Conservation (phyloP, 2,329 filamentous ascomycete species). For the Penicillium sp. region DNA sequence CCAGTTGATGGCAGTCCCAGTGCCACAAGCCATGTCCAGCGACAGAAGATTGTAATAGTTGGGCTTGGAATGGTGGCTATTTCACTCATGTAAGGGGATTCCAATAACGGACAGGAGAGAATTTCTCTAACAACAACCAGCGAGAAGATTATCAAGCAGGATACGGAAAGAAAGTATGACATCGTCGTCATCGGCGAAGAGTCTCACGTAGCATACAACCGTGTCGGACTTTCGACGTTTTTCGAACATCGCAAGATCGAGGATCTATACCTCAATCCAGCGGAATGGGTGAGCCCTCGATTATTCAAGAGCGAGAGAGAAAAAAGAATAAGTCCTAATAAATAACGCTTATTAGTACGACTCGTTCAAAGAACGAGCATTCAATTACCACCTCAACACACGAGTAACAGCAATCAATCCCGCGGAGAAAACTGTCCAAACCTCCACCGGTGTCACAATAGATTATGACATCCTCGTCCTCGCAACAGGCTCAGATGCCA, state of each 20-base stretch:
- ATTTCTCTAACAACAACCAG: constrained; percentile 44
- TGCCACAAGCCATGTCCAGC: constrained; percentile 9
- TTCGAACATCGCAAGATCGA: constrained; percentile 83
- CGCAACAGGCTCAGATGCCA: constrained; percentile 80
- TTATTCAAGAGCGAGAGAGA: background rate
- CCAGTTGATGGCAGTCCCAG: constrained; percentile 21
- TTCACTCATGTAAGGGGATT: constrained; percentile 71
- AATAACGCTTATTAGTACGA: constrained; percentile 54
- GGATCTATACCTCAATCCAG: constrained; percentile 81
- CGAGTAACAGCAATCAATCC: constrained; percentile 66
- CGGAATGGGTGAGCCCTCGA: constrained; percentile 65
- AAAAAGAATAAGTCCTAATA: background rate
- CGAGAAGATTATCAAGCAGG: constrained; percentile 84
- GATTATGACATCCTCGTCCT: constrained; percentile 78
- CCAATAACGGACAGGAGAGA: constrained; percentile 19
- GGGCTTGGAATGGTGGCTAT: constrained; percentile 91
- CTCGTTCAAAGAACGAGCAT: constrained; percentile 61
- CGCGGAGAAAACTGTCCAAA: constrained; percentile 63
- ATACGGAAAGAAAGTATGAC: constrained; percentile 73
- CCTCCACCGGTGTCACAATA: constrained; percentile 66
- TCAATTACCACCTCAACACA: constrained; percentile 74
- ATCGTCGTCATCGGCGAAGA: constrained; percentile 87
- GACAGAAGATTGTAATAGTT: constrained; percentile 73
- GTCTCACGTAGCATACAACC: constrained; percentile 82
- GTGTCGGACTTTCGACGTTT: constrained; percentile 83